Percentiles rank a stretch among this genome's conserved stretches.
These are phyloP conservation scores for Saxophila tyrrhenica DNA, from an alignment of 495 filamentous ascomycete species.

Conservation along the genomic window DNA sequence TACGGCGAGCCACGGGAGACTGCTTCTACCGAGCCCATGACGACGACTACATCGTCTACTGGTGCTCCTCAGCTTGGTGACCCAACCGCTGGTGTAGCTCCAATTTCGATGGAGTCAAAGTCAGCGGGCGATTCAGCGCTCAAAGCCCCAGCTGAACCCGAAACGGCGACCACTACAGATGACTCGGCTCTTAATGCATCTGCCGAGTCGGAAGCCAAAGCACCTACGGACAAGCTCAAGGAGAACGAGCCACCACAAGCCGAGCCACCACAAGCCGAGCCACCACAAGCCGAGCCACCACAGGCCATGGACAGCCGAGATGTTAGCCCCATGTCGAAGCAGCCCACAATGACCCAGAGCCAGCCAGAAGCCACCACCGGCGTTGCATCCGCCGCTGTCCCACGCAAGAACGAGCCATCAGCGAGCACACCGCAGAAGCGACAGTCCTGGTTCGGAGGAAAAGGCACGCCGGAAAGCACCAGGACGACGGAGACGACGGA, in stretches of 20 bases:
- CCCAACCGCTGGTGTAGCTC: conserved; percentile 4
- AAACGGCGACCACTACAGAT: not conserved
- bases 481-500: conserved; percentile 27
- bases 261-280: too few species aligned
- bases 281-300: not conserved
- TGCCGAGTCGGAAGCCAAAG: not conserved
- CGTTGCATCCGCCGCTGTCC: conserved; percentile 13
- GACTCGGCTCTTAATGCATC: not conserved
- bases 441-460: not conserved
- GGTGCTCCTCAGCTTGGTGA: conserved; percentile 16
- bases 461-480: conserved; percentile 4
- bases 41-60: not conserved
- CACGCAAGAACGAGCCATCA: conserved; percentile 9
- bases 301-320: conserved; percentile 18
- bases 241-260: not conserved
- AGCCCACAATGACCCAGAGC: conserved; percentile 15
- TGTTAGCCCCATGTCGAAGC: conserved; percentile 27
- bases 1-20: conserved; percentile 14
- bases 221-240: not conserved
- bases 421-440: conserved; percentile 10
- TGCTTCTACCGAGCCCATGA: conserved; percentile 7
- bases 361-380: conserved; percentile 26
- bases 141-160: not conserved
- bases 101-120: not conserved
- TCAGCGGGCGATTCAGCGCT: not conserved